Base-by-base conservation (phyloP, 2,329 filamentous ascomycete genomes). In the Zelopaecilomyces penicillatus region DNA sequence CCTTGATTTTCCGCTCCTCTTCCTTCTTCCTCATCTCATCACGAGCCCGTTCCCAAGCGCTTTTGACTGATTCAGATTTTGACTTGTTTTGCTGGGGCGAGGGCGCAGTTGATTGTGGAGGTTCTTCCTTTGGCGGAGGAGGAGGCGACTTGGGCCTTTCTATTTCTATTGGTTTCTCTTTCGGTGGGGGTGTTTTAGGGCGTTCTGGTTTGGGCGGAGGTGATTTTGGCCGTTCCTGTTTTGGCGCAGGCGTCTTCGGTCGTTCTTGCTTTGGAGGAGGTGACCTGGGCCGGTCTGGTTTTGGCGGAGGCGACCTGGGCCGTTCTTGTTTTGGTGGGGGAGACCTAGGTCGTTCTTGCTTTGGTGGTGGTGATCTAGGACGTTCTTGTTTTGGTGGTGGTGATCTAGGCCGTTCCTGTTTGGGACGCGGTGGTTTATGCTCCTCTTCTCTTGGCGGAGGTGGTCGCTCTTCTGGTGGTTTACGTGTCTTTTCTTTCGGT, bases 1-100 rank as follows among this genome's bases (percentile, higher is more conserved):
- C 78, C 50, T 70, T 74, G 3, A 67, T 67, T 55, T 73, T 82
- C 8, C 79, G 78, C 51, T 84, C 79, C 51, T 82, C 80, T 52
- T 83, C 81, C 44, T 74, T 73, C 46, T 70, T 75, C 37, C 76
- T 69, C 19, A 76, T 83, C 52, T 85, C 82, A 56, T 86, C 82
- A 43, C 82, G 70, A 4, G 81, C 82, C 58, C 78, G 83, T 53
- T 85, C 81, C 82, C 82, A 85, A 0, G 76, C 69, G 6, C 69
- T 67, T 55, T 73, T 75, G 1, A 67, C 63, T 30, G 47, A 37
- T 9, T 50, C 50, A n/a, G 46, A 29, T n/a, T 47, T 52, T 6
- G 50, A 26, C 32, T 9, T 9, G 32, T 34, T 12, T 34, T 34
- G 8, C 32, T 34, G 8, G 32, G 32, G 19, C 3, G 19, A 19